Conservation (phyloP, 2,329 filamentous ascomycete species). For the Ophiostoma ulmi region DNA sequence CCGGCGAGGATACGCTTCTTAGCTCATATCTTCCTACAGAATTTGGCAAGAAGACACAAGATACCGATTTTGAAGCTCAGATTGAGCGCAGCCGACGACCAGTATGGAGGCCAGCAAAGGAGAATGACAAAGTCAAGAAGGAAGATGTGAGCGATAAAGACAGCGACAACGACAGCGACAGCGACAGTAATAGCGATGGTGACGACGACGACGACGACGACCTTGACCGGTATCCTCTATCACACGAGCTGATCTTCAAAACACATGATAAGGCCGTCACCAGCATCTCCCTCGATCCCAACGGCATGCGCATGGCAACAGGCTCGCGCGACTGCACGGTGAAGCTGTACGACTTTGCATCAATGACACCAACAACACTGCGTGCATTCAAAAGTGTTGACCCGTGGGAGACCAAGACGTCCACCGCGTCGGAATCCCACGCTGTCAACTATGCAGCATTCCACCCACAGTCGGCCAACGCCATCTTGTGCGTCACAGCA, state of each 20-base stretch:
- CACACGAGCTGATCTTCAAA: conserved; percentile 87
- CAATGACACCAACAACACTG: conserved; percentile 91
- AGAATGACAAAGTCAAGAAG: conserved; percentile 30
- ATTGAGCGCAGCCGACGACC: conserved; percentile 71
- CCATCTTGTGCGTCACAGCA: conserved; percentile 81
- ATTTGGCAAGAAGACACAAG: conserved; percentile 76
- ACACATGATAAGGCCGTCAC: conserved; percentile 88
- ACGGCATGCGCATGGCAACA: conserved; percentile 80
- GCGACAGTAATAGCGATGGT: conserved; percentile 40
- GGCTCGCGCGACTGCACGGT: conserved; percentile 86
- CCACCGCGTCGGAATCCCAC: conserved; percentile 73
- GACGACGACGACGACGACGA: conserved; percentile 62
- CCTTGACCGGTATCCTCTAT: conserved; percentile 83
- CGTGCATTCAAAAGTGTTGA: conserved; percentile 91
- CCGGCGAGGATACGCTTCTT: conserved; percentile 63
- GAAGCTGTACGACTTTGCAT: conserved; percentile 91
- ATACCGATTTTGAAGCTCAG: conserved; percentile 70
- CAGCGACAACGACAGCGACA: conserved; percentile 29
- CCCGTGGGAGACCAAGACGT: conserved; percentile 66
- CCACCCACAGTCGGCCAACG: conserved; percentile 72
- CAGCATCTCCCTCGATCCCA: conserved; percentile 74
- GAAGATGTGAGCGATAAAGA: conserved; percentile 24
- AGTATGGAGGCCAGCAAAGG: conserved; percentile 37
- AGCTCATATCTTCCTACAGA: conserved; percentile 71
- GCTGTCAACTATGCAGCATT: conserved; percentile 83